A percentile compares a stretch with the other conserved stretches of the same genome.
These are phyloP conservation scores for Rhizopus sp. DNA, from an alignment of 371 early-diverging fungal genomes.

Conservation along the genomic window DNA sequence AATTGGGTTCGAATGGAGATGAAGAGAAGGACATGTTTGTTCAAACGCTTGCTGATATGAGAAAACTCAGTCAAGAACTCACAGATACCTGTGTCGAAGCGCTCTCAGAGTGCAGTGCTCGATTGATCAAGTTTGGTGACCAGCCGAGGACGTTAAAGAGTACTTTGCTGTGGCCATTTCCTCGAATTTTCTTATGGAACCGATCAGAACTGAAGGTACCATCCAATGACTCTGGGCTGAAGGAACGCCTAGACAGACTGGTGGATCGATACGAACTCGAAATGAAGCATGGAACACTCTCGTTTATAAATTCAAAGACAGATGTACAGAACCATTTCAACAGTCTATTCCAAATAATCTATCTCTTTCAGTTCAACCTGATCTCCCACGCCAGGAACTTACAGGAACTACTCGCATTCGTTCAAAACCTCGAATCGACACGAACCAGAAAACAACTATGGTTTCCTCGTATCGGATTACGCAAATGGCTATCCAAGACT, in stretches of 20 bases:
- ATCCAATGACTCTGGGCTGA: neutral
- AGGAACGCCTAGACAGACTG: neutral
- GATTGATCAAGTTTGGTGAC: constrained; percentile 13
- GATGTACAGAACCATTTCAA: constrained; percentile 9
- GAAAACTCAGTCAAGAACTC: constrained; percentile 15
- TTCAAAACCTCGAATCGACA: constrained; percentile 21
- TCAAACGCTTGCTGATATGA: constrained; percentile 4
- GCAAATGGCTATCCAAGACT: constrained; percentile 28
- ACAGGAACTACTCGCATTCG: constrained; percentile 13
- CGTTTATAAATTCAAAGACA: neutral
- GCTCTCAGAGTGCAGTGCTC: constrained; percentile 18
- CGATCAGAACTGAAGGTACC: neutral
- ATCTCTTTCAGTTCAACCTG: constrained; percentile 29
- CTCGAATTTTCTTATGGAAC: constrained; percentile 24
- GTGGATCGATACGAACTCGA: neutral
- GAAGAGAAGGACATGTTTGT: constrained; percentile 13
- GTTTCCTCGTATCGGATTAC: constrained; percentile 26
- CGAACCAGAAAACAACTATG: constrained; percentile 22
- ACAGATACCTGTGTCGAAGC: constrained; percentile 13
- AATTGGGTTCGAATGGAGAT: neutral
- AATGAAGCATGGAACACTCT: neutral
- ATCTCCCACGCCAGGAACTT: constrained; percentile 21
- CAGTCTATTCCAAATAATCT: constrained; percentile 9
- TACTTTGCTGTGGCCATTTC: constrained; percentile 45
- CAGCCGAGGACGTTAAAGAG: constrained; percentile 18